Evolutionary conservation across 225 moss, liverwort and hornwort species (phyloP).

Genomic region (Anthoceros angustus): DNA sequence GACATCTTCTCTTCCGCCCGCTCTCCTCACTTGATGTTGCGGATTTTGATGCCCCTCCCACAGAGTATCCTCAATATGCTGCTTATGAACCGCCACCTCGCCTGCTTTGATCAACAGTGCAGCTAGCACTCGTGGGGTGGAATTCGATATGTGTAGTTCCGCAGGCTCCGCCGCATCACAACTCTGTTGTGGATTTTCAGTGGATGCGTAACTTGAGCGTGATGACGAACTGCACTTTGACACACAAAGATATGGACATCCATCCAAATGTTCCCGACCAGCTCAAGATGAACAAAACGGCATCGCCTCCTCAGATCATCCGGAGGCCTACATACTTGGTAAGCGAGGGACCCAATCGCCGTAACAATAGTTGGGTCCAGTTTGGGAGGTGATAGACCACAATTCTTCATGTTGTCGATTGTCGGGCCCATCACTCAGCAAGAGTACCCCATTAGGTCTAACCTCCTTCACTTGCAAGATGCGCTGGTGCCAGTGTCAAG

Average conservation of each 20-base stretch:
- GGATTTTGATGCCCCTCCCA: constrained; percentile 1
- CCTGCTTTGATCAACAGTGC: not conserved
- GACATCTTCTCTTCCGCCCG: not conserved
- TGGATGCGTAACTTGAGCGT: not conserved
- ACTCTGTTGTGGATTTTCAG: not conserved
- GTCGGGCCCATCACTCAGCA: too few species aligned
- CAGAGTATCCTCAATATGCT: constrained; percentile 1
- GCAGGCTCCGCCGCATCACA: not conserved
- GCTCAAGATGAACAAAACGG: not conserved
- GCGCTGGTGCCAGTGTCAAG: too few species aligned
- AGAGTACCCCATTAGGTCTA: too few species aligned
- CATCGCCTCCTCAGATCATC: too few species aligned
- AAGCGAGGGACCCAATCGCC: too few species aligned
- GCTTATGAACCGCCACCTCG: constrained; percentile 1
- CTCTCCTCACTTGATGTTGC: not conserved
- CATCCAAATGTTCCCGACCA: not conserved
- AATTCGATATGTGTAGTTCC: not conserved
- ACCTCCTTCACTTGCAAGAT: too few species aligned
- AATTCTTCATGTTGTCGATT: too few species aligned
- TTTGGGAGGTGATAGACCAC: too few species aligned
- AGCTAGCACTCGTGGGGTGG: not conserved
- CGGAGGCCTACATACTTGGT: too few species aligned
- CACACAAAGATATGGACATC: not conserved
- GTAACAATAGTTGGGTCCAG: too few species aligned
- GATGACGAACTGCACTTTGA: not conserved